Evolutionary conservation across 495 filamentous ascomycete genomes (phyloP).

Genomic region (Barbatosphaeria neglecta): DNA sequence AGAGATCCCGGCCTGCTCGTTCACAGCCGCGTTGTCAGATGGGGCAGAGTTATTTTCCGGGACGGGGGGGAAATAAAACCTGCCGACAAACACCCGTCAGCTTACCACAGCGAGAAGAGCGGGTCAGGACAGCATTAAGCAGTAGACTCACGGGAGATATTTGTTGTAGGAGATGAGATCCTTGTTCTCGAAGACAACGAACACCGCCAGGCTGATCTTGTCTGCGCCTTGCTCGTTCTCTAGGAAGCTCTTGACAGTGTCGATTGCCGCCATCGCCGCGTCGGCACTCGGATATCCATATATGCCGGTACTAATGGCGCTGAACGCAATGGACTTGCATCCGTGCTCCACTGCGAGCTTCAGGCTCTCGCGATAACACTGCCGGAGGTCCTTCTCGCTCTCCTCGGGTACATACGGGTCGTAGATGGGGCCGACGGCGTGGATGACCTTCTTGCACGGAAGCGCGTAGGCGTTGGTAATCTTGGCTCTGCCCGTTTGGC

Average conservation of each 20-base stretch:
- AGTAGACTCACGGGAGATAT: constrained; percentile 63
- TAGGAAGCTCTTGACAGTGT: constrained; percentile 61
- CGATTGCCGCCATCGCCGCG: constrained; percentile 57
- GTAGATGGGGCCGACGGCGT: constrained; percentile 88
- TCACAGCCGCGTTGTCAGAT: constrained; percentile 5
- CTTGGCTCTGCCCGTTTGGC: constrained; percentile 68
- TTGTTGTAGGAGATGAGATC: constrained; percentile 62
- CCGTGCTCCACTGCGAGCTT: constrained; percentile 55
- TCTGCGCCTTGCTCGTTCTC: constrained; percentile 41
- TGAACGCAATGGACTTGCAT: constrained; percentile 67
- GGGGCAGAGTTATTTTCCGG: constrained; percentile 10
- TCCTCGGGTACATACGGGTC: constrained; percentile 16
- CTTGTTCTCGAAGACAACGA: constrained; percentile 69
- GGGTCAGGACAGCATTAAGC: background rate
- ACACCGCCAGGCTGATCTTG: constrained; percentile 60
- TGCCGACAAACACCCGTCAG: constrained; percentile 5
- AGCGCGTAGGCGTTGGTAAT: constrained; percentile 70
- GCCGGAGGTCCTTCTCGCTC: constrained; percentile 40
- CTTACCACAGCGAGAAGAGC: background rate
- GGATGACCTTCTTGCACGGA: constrained; percentile 69
- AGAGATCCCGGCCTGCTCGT: too few relatives aligned
- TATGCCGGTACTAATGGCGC: constrained; percentile 72
- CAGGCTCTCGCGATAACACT: constrained; percentile 68
- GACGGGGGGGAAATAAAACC: constrained; percentile 26
- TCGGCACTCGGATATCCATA: constrained; percentile 74